phyloP scores from a whole-genome alignment of 345 rosid species.

The Cardamine resedifolia region DNA sequence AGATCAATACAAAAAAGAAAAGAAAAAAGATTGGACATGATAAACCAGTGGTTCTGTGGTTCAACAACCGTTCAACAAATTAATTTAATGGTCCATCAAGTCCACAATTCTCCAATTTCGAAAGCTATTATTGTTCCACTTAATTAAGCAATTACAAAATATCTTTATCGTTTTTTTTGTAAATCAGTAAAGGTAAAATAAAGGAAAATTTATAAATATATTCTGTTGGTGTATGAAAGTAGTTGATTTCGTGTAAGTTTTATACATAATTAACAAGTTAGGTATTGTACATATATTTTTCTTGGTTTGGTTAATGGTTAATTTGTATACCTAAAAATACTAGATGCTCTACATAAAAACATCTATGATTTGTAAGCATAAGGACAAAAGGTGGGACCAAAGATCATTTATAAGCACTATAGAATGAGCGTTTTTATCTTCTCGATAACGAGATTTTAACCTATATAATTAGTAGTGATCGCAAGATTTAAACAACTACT shows the following conservation, averaged over 20 bases:
- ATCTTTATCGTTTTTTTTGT: background rate
- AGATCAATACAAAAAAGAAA: too few species aligned
- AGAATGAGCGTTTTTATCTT: background rate
- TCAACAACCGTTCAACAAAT: background rate
- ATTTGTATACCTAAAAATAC: background rate
- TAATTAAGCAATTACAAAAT: background rate
- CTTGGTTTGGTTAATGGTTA: conserved; percentile 20
- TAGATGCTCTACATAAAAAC: background rate
- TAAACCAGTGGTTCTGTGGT: background rate
- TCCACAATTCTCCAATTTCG: background rate
- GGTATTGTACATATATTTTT: background rate
- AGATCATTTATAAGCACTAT: background rate
- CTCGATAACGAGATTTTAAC: conserved; percentile 17
- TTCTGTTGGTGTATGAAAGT: conserved; percentile 6
- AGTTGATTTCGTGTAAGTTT: background rate
- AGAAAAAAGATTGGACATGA: too few species aligned
- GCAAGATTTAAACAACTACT: conserved; percentile 2
- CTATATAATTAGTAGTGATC: conserved; percentile 8
- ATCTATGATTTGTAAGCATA: conserved; percentile 7
- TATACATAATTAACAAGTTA: background rate
- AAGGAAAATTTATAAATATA: background rate
- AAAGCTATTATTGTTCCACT: background rate
- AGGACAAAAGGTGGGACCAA: background rate
- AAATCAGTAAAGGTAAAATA: background rate
- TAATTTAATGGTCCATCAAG: background rate